phyloP scores from a whole-genome alignment of 139 green algal species.

The Edaphochlamys debaryana region DNA sequence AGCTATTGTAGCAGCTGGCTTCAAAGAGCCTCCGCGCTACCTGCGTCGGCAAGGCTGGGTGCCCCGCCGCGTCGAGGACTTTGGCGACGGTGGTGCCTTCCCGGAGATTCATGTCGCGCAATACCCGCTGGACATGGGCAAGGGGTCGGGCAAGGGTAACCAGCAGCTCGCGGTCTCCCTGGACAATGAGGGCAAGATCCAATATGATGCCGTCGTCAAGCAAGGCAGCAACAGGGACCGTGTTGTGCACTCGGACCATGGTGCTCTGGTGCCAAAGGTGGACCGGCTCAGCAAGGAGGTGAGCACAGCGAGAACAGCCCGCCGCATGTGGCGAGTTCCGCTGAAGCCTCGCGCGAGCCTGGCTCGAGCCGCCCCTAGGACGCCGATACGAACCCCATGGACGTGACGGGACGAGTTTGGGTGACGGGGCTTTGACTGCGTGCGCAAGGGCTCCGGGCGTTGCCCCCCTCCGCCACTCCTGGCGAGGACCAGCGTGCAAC shows the following conservation, averaged over 20 bases:
- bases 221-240: conserved; percentile 83
- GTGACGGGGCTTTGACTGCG: too few species aligned
- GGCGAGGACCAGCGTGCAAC: too few species aligned
- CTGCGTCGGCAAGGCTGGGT: conserved; percentile 77
- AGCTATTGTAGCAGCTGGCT: not conserved
- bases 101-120: conserved; percentile 93
- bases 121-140: conserved; percentile 94
- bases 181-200: conserved; percentile 80
- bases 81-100: conserved; percentile 91
- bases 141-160: conserved; percentile 45
- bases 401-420: too few species aligned
- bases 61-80: conserved; percentile 83
- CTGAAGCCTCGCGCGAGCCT: too few species aligned
- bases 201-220: conserved; percentile 89
- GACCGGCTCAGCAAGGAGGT: conserved; percentile 75
- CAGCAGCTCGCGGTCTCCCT: conserved; percentile 85
- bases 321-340: too few species aligned
- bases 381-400: too few species aligned
- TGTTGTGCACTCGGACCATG: conserved; percentile 78
- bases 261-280: conserved; percentile 89
- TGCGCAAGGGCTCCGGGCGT: too few species aligned
- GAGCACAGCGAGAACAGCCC: not conserved
- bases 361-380: too few species aligned
- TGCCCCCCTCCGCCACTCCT: too few species aligned
- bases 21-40: conserved; percentile 78